Conservation (phyloP, 2,329 filamentous ascomycete species). For the Fonsecaea multimorphosa region DNA sequence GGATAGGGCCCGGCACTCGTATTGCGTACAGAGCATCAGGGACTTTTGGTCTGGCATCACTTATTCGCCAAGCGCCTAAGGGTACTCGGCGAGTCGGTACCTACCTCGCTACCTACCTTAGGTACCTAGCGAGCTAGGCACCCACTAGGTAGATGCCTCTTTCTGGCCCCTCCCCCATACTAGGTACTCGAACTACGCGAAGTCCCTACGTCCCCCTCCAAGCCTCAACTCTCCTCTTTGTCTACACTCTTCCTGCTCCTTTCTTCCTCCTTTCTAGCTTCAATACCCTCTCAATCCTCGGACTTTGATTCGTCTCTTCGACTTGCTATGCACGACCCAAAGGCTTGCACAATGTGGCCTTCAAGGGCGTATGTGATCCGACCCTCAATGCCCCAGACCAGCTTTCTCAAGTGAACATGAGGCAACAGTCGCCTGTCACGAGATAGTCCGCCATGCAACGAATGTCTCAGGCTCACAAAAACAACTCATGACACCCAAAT, state of each 20-base stretch:
- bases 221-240: neutral
- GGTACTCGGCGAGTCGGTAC: too few relatives aligned
- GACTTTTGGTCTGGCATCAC: too few relatives aligned
- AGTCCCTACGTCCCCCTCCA: too few relatives aligned
- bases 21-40: too few relatives aligned
- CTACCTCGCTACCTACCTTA: too few relatives aligned
- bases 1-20: neutral
- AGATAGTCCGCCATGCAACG: neutral
- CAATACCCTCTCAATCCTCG: neutral
- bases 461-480: constrained; percentile 4
- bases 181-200: too few relatives aligned
- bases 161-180: too few relatives aligned
- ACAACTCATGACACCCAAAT: neutral
- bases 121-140: too few relatives aligned
- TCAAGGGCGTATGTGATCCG: neutral
- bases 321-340: neutral
- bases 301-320: neutral
- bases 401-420: neutral
- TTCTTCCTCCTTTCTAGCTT: neutral
- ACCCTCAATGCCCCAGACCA: neutral
- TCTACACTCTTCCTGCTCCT: neutral
- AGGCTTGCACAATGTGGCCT: too few relatives aligned
- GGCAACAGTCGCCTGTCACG: neutral
- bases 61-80: too few relatives aligned
- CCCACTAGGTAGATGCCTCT: too few relatives aligned